Base-by-base conservation (phyloP, 495 filamentous ascomycete genomes). In the Penicillium tannophilum region DNA sequence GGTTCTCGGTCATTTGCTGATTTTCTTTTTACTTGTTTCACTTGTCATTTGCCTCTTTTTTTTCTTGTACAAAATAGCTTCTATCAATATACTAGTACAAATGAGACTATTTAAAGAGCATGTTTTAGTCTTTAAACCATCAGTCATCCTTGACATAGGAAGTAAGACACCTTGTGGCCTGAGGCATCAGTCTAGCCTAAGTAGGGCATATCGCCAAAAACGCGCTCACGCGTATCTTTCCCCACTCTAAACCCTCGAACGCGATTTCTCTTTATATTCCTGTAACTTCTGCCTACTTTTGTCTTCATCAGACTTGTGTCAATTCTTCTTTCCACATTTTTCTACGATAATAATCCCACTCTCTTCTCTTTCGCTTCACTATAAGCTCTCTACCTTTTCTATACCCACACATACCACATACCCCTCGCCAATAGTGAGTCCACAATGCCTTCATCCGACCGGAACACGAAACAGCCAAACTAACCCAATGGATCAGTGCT, bases 401-500 rank as follows among this genome's bases (percentile, higher is more conserved):
- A 46, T 28, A 47, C 24, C n/a, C 28, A 35, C 42, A 30, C 19
- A 31, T 35, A 41, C 47, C 20, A 57, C 54, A 58, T 58, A 68
- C 58, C 56, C 62, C 46, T 65, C 59, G 57, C 64, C 74, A 76
- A 69, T 52, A 78, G 76, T 78, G 52, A 70, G 75, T 71, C 45
- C 30, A 56, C 24, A 58, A 55, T 19, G 46, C 19, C 31, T 9
- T 24, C 20, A 24, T 54, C 48, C 54, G 30, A 59, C 43, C 56
- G 56, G 28, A 52, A 60, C 64, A 49, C 59, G 59, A 43, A 53
- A 59, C 49, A 47, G 28, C 26, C 11, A 48, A 59, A 62, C 52
- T 70, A 52, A 70, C 64, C 4, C 43, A 17, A n/a, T 43, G 26
- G 30, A 55, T 53, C 67, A 91, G 88, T 98, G 94, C 85, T 98